A percentile compares a stretch with the other conserved stretches of the same genome.
Evolutionary conservation across 2,329 filamentous ascomycete species (phyloP).

Genomic region (Pezizomycotina sp.): DNA sequence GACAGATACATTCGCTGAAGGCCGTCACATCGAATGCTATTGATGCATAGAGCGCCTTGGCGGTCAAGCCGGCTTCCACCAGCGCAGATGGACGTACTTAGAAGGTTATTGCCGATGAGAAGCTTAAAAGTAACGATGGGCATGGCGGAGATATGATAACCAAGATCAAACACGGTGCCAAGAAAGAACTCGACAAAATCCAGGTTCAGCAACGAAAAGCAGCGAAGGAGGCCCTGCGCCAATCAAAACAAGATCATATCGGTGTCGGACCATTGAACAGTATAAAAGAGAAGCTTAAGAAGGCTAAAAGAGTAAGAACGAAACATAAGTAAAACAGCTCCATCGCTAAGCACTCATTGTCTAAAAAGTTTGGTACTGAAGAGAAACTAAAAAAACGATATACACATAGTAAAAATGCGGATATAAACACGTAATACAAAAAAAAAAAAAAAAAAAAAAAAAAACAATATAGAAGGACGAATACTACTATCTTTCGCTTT

Average conservation of each 20-base stretch:
- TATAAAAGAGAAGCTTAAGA: too few species aligned
- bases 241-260: too few species aligned
- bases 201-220: constrained; percentile 38
- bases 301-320: too few species aligned
- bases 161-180: constrained; percentile 69
- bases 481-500: constrained; percentile 48
- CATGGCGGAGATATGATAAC: constrained; percentile 81
- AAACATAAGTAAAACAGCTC: too few species aligned
- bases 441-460: too few species aligned
- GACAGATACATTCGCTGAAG: constrained; percentile 54
- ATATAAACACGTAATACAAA: too few species aligned
- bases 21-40: constrained; percentile 47
- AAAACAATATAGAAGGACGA: too few species aligned
- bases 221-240: constrained; percentile 26
- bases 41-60: constrained; percentile 53
- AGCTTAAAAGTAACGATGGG: constrained; percentile 55
- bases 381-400: too few species aligned
- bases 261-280: too few species aligned
- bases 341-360: too few species aligned
- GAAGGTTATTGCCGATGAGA: constrained; percentile 35
- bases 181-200: constrained; percentile 43
- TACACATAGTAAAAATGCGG: too few species aligned
- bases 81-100: constrained; percentile 53
- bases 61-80: constrained; percentile 47
- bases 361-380: too few species aligned